Conservation (phyloP, 371 early-diverging fungal species). For the Batrachochytrium dendrobatidis region DNA sequence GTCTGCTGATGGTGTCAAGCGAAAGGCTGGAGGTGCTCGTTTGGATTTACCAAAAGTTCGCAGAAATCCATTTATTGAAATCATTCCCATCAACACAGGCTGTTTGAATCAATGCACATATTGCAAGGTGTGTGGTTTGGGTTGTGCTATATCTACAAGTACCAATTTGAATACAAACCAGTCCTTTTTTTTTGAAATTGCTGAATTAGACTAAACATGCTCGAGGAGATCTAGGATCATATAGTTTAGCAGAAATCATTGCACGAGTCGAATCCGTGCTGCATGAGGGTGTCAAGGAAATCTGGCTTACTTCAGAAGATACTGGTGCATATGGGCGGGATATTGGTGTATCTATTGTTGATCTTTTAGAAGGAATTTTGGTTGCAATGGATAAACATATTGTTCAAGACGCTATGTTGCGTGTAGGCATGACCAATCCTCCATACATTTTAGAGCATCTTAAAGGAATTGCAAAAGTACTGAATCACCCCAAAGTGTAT, state of each 20-base stretch:
- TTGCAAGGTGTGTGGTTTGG: slow-evolving; percentile 30
- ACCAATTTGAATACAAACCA: neutral
- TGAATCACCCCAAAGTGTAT: slow-evolving; percentile 41
- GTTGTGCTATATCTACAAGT: neutral
- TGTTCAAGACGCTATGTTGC: slow-evolving; percentile 30
- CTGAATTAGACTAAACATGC: slow-evolving; percentile 39
- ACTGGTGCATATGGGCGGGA: slow-evolving; percentile 48
- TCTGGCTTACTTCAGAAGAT: slow-evolving; percentile 52
- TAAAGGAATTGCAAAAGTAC: slow-evolving; percentile 35
- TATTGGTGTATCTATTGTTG: slow-evolving; percentile 36
- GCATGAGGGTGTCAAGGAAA: slow-evolving; percentile 44
- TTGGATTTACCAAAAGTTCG: slow-evolving; percentile 46
- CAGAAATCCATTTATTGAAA: slow-evolving; percentile 42
- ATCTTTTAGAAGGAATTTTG: slow-evolving; percentile 35
- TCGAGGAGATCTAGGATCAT: slow-evolving; percentile 41
- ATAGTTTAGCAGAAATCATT: slow-evolving; percentile 37
- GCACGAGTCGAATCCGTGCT: slow-evolving; percentile 32
- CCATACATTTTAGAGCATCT: slow-evolving; percentile 50
- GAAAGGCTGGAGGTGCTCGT: slow-evolving; percentile 40
- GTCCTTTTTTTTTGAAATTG: neutral
- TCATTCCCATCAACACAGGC: slow-evolving; percentile 47
- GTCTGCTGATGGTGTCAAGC: slow-evolving; percentile 14
- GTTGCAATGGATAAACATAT: slow-evolving; percentile 28
- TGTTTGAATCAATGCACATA: slow-evolving; percentile 53
- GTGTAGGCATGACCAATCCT: slow-evolving; percentile 53